A percentile compares a stretch with the other conserved stretches of the same genome.
Evolutionary conservation across 1,284 basidiomycete genomes (phyloP).

Genomic region (Cryptococcus floricola): DNA sequence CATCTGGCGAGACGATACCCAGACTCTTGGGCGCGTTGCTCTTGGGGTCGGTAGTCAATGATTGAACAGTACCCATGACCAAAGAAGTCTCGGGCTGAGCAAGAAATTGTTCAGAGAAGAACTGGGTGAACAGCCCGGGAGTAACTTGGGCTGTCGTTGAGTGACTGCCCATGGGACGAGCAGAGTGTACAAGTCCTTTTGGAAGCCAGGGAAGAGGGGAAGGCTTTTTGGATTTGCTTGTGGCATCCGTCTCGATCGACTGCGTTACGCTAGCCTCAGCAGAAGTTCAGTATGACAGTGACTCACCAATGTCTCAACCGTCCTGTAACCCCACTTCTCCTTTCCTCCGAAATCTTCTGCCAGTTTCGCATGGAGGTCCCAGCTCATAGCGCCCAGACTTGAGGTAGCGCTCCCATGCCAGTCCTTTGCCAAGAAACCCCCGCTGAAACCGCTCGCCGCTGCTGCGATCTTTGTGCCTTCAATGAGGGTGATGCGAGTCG

Average conservation of each 20-base stretch:
- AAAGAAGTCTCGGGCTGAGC: slow-evolving; percentile 30
- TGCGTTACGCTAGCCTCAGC: slow-evolving; percentile 1
- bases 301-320: slow-evolving; percentile 53
- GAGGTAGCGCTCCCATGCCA: slow-evolving; percentile 58
- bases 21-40: slow-evolving; percentile 16
- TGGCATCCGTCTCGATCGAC: slow-evolving; percentile 45
- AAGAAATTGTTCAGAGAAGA: slow-evolving; percentile 59
- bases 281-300: background rate
- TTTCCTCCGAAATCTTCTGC: slow-evolving; percentile 69
- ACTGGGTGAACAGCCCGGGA: slow-evolving; percentile 60
- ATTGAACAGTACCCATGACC: slow-evolving; percentile 26
- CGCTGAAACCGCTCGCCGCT: slow-evolving; percentile 80
- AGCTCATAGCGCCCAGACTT: slow-evolving; percentile 68
- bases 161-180: slow-evolving; percentile 34
- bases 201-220: slow-evolving; percentile 45
- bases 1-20: slow-evolving; percentile 6
- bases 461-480: slow-evolving; percentile 66
- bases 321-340: slow-evolving; percentile 80
- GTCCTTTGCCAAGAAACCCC: slow-evolving; percentile 82
- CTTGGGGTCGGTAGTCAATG: slow-evolving; percentile 53
- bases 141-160: slow-evolving; percentile 46
- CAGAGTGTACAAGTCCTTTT: slow-evolving; percentile 31
- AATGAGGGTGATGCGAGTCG: slow-evolving; percentile 60
- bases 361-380: slow-evolving; percentile 70
- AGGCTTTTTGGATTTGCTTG: slow-evolving; percentile 23